Base-by-base conservation (phyloP, 768 basidiomycete genomes). In the Psilocybe azurescens region DNA sequence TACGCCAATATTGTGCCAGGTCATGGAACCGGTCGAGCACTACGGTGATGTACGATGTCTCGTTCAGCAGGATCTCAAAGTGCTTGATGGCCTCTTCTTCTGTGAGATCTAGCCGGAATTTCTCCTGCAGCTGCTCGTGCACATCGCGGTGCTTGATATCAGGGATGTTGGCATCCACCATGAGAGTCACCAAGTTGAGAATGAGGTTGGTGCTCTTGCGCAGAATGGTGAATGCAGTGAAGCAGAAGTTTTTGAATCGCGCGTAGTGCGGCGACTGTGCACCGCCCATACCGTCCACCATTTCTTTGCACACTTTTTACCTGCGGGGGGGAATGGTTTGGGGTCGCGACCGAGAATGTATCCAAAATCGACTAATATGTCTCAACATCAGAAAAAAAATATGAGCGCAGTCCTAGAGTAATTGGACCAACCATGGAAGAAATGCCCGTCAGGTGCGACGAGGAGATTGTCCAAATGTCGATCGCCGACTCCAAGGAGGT, bases 281-380 rank as follows among this genome's bases (percentile, higher is more conserved):
- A 10, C 97, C 97, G n/a, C 97, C 97, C 95, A 99, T 97, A 10
- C 93, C 97, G 72, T 99, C 97, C 0, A 99, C 94, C 97, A 99
- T 99, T 73, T 99, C 97, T 71, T 97, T 96, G 77, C 96, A 98
- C 44, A 99, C 93, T 74, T 99, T 99, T 99, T 66, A 99, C 96
- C 11, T 95, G 93, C 5, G 97, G 97, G 2, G 2, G 97, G 96
- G 72, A 96, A 97, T 0, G 95, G 94, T 70, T 99, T 99, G 0
- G 97, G 97, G 72, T 99, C 97, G 2, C 95, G 89, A 2, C 97
- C 97, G 13, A 99, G 84, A 68, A 99, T 99, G 75, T 98, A 99
- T 2, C 97, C 97, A 70, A 99, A 99, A 73, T 99, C 97, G 64
- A 99, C 97, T 97, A 71, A 18, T 36, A 14, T 28, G 16, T 16